A percentile compares a stretch with the other conserved stretches of the same genome.
phyloP scores from a whole-genome alignment of 176 grass and related monocot species.

The Hordeum marinum region DNA sequence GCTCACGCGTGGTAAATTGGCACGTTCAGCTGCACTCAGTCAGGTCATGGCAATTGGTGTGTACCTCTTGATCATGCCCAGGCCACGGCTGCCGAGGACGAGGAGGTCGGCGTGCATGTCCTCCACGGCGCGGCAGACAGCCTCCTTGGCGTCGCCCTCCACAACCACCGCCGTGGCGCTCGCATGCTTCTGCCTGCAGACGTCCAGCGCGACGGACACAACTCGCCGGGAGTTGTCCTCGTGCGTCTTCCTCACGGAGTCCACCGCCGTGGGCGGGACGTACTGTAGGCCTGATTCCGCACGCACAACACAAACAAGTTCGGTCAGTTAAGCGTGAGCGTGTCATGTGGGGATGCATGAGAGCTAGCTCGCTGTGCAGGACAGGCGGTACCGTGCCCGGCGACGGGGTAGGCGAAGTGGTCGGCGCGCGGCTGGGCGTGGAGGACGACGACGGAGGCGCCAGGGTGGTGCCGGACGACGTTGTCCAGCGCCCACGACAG shows the following conservation, averaged over 20 bases:
- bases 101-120: constrained; percentile 56
- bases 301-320: background rate
- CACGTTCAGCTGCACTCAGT: too few relatives aligned
- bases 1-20: background rate
- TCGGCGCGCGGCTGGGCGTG: constrained; percentile 49
- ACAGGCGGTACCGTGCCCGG: constrained; percentile 18
- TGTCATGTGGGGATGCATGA: too few relatives aligned
- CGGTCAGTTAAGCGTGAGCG: background rate
- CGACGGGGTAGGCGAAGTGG: constrained; percentile 65
- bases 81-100: constrained; percentile 68
- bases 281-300: constrained; percentile 19
- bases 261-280: constrained; percentile 31
- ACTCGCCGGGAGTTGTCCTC: constrained; percentile 52
- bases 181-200: constrained; percentile 48
- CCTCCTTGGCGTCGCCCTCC: constrained; percentile 82
- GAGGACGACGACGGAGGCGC: constrained; percentile 49
- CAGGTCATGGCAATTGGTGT: too few relatives aligned
- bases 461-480: constrained; percentile 26
- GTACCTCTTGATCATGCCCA: constrained; percentile 74
- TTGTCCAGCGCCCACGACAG: constrained; percentile 69
- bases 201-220: constrained; percentile 31
- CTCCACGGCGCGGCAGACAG: constrained; percentile 61
- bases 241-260: constrained; percentile 48
- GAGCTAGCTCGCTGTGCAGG: too few relatives aligned
- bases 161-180: constrained; percentile 36